Conservation (phyloP, 2,329 filamentous ascomycete genomes). For the Fusarium continuum region DNA sequence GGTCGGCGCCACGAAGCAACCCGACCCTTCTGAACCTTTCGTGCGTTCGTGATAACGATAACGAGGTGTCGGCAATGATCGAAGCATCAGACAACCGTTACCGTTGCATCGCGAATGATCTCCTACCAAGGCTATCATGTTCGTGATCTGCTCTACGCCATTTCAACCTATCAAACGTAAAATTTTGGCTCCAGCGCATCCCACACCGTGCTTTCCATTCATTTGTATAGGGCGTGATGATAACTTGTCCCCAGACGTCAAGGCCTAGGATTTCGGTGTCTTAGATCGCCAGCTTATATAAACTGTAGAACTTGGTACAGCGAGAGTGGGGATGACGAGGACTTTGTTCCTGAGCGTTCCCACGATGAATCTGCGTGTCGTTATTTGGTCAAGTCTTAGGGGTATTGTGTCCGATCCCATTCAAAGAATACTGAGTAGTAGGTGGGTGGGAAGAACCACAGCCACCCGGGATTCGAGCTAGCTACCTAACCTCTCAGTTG, state of each 20-base stretch:
- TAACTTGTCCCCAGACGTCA: not conserved
- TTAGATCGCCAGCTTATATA: not conserved
- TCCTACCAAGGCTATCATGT: not conserved
- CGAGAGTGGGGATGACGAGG: not conserved
- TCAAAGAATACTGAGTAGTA: too few species aligned
- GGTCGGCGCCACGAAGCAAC: slow-evolving; percentile 19
- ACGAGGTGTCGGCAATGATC: slow-evolving; percentile 1
- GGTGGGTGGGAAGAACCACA: not conserved
- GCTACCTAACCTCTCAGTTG: not conserved
- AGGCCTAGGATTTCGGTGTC: not conserved
- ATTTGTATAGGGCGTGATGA: not conserved
- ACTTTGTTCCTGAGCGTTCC: not conserved
- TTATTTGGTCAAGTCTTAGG: not conserved
- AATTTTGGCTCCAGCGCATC: slow-evolving; percentile 1
- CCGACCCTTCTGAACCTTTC: slow-evolving; percentile 20
- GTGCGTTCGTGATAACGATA: not conserved
- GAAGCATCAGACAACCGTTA: slow-evolving; percentile 6
- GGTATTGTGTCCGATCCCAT: too few species aligned
- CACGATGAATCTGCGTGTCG: not conserved
- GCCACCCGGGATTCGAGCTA: not conserved
- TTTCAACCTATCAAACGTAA: too few species aligned
- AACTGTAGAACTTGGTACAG: too few species aligned
- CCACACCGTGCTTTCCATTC: not conserved
- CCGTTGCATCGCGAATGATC: not conserved
- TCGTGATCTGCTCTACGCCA: too few species aligned